These are phyloP conservation scores for Globisporangium abappressorium DNA, from an alignment of 352 stramenopile species.

Conservation along the genomic window DNA sequence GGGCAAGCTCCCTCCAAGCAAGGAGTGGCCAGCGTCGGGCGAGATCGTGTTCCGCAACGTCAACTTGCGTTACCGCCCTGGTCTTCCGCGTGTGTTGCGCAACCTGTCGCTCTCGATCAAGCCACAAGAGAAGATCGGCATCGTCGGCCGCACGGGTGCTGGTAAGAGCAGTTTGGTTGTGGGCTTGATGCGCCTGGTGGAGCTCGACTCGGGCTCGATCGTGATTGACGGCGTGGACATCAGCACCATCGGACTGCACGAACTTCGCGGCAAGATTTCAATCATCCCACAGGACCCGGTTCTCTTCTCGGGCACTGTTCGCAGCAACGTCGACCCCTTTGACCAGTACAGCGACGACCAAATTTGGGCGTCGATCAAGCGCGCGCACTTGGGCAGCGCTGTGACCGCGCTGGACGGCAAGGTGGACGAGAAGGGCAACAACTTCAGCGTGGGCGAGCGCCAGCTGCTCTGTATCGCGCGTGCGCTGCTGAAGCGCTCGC, in stretches of 20 bases:
- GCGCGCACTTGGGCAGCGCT: conserved; percentile 67
- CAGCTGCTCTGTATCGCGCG: conserved; percentile 96
- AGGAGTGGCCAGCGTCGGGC: conserved; percentile 70
- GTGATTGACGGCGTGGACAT: conserved; percentile 34
- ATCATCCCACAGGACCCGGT: conserved; percentile 91
- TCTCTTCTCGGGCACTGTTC: conserved; percentile 86
- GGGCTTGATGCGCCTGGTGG: conserved; percentile 81
- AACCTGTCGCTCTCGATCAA: conserved; percentile 64
- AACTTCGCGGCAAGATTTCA: conserved; percentile 31
- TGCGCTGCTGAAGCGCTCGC: conserved; percentile 89
- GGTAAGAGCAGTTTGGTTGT: conserved; percentile 83
- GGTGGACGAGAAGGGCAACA: conserved; percentile 90
- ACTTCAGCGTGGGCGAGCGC: conserved; percentile 95
- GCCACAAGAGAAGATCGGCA: conserved; percentile 66
- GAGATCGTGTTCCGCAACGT: conserved; percentile 79
- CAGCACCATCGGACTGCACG: conserved; percentile 25
- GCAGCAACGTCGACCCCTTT: conserved; percentile 89
- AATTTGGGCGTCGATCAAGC: conserved; percentile 66
- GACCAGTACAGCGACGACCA: conserved; percentile 66
- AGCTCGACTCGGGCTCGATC: conserved; percentile 54
- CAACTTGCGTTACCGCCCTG: conserved; percentile 76
- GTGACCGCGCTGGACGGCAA: conserved; percentile 41
- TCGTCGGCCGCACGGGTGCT: conserved; percentile 67
- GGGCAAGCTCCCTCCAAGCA: conserved; percentile 48
- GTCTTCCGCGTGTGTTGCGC: conserved; percentile 38